Base-by-base conservation (phyloP, 2,329 filamentous ascomycete genomes). In the Nothopassalora personata region DNA sequence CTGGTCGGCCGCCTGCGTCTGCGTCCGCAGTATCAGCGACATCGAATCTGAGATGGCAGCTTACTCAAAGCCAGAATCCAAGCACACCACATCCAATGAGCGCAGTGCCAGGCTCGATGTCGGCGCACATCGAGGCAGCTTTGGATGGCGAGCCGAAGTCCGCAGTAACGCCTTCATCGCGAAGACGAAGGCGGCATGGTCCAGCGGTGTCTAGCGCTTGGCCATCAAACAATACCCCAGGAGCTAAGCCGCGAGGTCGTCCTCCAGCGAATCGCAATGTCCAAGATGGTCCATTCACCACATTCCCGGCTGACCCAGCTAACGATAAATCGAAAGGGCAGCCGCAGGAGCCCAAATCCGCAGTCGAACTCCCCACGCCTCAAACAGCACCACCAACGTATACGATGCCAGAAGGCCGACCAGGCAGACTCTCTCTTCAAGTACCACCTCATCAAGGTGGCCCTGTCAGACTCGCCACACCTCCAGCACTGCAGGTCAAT, bases 201-300 rank as follows among this genome's bases (percentile, higher is more conserved):
- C 89, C 91, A 0, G 91, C 90, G 6, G 90, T 96, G 0, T 96
- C 91, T 0, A 96, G 91, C 9, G 92, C 92, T 0, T 97, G 92
- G 92, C 85, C 57, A 85, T 85, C 63, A 84, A 82, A 59, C 83
- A 83, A 15, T 79, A 81, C 43, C 79, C 85, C 83, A 1, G 83
- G 81, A 4, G 86, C 87, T 1, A 95, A 92, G 72, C 80, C 88
- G 13, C 81, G 91, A 64, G 91, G 92, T 6, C 81, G 92, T 60
- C 92, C 92, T 46, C 90, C 90, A 0, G 88, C 86, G 57, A 89
- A 87, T 66, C 82, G 85, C 28, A 82, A 80, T n/a, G 80, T 81
- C 0, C 80, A 83, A 13, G 85, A 89, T 63, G 85, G 85, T 0
- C 85, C 87, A 0, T 89, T 86, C 64, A 86, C 85, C 4, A 87